Conservation (phyloP, 2,329 filamentous ascomycete genomes). For the Metarhizium sp. region DNA sequence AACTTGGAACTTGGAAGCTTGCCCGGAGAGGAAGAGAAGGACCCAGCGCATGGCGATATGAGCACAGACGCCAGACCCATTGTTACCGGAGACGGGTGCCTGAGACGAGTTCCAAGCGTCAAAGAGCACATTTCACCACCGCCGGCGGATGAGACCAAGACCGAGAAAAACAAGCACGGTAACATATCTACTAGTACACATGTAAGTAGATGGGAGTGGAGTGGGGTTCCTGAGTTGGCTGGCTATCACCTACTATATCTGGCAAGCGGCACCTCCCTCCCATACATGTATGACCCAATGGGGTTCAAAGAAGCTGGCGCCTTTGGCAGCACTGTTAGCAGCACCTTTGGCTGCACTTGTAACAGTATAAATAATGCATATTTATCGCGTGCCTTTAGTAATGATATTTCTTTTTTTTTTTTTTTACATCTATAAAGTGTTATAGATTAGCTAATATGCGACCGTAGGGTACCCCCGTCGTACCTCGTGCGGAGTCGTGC, state of each 20-base stretch:
- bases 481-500: too few species aligned
- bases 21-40: neutral
- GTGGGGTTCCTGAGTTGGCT: neutral
- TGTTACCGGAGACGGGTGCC: neutral
- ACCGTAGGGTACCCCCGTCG: too few species aligned
- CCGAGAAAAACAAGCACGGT: neutral
- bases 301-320: neutral
- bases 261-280: neutral
- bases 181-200: neutral
- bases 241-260: neutral
- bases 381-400: too few species aligned
- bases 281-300: neutral
- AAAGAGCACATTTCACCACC: neutral
- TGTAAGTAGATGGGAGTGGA: neutral
- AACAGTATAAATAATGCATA: too few species aligned
- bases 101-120: neutral
- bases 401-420: too few species aligned
- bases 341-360: too few species aligned
- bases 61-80: neutral
- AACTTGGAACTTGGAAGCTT: too few species aligned
- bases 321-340: too few species aligned
- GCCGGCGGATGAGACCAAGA: neutral
- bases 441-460: too few species aligned
- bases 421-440: too few species aligned
- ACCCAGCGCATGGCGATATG: neutral